phyloP scores from a whole-genome alignment of 2,329 filamentous ascomycete species.

The Atkinsonella texensis region DNA sequence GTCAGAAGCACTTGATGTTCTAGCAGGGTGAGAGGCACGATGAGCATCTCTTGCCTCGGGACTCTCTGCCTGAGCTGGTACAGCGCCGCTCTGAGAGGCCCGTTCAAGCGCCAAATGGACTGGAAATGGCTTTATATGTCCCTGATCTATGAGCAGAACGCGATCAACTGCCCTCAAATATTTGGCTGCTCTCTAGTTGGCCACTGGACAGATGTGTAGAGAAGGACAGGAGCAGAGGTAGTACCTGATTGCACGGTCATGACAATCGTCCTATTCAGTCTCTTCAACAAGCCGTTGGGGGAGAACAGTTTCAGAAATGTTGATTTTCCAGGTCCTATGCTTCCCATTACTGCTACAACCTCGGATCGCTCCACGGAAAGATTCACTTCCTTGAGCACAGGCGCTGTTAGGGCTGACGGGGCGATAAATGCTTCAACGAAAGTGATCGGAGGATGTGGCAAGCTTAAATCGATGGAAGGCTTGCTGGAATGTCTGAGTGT shows the following conservation, averaged over 20 bases:
- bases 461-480: not conserved
- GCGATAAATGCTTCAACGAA: not conserved
- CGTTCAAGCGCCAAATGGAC: no score
- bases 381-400: not conserved
- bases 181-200: not conserved
- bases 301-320: conserved; percentile 1
- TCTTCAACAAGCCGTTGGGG: not conserved
- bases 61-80: no score
- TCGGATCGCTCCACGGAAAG: not conserved
- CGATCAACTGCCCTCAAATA: no score
- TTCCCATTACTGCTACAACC: not conserved
- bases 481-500: not conserved
- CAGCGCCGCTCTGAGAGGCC: no score
- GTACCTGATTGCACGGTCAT: conserved; percentile 4
- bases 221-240: not conserved
- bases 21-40: not conserved
- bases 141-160: no score
- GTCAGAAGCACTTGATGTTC: not conserved
- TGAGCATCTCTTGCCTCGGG: not conserved
- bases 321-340: not conserved
- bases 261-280: not conserved
- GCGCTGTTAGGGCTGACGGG: not conserved
- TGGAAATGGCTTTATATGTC: no score
- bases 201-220: not conserved
- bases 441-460: not conserved